Evolutionary conservation across 2,329 filamentous ascomycete genomes (phyloP).

Genomic region (Apiospora hydei): DNA sequence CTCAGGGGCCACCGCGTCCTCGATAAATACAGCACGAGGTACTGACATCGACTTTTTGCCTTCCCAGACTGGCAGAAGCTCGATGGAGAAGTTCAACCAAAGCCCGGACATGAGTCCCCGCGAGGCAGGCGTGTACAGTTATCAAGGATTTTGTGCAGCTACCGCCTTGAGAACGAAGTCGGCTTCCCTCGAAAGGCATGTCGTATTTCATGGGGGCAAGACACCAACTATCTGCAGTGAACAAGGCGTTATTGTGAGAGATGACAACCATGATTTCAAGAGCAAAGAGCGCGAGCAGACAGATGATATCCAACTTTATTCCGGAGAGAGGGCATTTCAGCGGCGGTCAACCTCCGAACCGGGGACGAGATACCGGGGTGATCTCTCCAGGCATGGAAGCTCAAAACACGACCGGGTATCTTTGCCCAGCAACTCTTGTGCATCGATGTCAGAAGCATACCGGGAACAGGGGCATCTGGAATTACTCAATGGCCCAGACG

Average conservation of each 20-base stretch:
- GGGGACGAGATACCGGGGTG: background rate
- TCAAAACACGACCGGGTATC: background rate
- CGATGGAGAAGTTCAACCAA: constrained; percentile 42
- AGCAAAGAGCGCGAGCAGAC: background rate
- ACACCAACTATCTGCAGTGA: constrained; percentile 42
- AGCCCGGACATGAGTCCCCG: constrained; percentile 39
- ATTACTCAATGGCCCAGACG: too few species aligned
- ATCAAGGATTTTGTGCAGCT: constrained; percentile 34
- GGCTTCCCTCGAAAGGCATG: constrained; percentile 37
- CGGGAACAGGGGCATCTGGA: background rate
- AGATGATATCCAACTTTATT: background rate
- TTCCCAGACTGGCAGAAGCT: constrained; percentile 40
- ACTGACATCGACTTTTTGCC: constrained; percentile 44
- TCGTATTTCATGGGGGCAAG: constrained; percentile 37
- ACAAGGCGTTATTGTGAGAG: constrained; percentile 41
- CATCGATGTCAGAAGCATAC: background rate
- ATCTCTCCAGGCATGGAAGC: background rate
- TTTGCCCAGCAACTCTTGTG: background rate
- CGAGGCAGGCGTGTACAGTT: constrained; percentile 35
- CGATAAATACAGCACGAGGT: constrained; percentile 27
- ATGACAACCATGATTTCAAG: constrained; percentile 26
- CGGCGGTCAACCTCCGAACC: constrained; percentile 7
- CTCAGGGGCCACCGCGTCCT: constrained; percentile 26
- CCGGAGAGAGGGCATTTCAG: constrained; percentile 28
- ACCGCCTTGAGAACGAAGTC: constrained; percentile 36